Percentiles rank a stretch among this genome's conserved stretches.
phyloP scores from a whole-genome alignment of 2,329 filamentous ascomycete species.

The Colletotrichum orchidophilum region DNA sequence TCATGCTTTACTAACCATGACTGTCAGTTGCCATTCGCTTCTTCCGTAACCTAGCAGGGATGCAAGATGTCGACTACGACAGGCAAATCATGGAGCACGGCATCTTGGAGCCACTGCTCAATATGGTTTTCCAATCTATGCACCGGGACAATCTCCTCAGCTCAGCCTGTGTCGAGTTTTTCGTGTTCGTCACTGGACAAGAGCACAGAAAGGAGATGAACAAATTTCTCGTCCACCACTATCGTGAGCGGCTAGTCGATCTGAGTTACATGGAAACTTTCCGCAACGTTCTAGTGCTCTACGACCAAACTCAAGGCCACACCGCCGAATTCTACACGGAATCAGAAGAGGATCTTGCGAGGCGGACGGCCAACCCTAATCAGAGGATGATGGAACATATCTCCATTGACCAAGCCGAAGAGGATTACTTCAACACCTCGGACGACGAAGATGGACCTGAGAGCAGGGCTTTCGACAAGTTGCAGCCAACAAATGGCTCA shows the following conservation, averaged over 20 bases:
- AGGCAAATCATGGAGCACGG: conserved; percentile 84
- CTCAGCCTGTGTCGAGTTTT: conserved; percentile 92
- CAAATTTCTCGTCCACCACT: conserved; percentile 84
- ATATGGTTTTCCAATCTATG: conserved; percentile 86
- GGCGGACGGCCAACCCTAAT: conserved; percentile 52
- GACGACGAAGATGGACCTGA: conserved; percentile 64
- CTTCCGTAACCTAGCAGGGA: conserved; percentile 84
- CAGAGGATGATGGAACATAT: conserved; percentile 77
- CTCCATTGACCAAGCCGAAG: conserved; percentile 79
- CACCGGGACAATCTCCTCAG: conserved; percentile 93
- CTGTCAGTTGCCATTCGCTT: conserved; percentile 85
- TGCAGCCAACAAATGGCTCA: conserved; percentile 65
- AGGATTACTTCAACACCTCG: conserved; percentile 92
- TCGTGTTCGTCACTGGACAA: conserved; percentile 82
- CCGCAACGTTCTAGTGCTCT: conserved; percentile 76
- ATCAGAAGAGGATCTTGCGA: conserved; percentile 67
- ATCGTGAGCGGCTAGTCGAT: conserved; percentile 77
- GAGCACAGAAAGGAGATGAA: conserved; percentile 85
- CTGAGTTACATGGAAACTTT: conserved; percentile 91
- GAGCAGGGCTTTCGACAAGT: conserved; percentile 43
- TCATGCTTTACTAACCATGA: not conserved
- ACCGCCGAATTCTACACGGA: conserved; percentile 79
- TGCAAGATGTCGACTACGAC: conserved; percentile 92
- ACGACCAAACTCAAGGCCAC: conserved; percentile 81
- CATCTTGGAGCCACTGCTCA: conserved; percentile 84